phyloP scores from a whole-genome alignment of 2,329 filamentous ascomycete genomes.

The Sordariomycetes sp. region DNA sequence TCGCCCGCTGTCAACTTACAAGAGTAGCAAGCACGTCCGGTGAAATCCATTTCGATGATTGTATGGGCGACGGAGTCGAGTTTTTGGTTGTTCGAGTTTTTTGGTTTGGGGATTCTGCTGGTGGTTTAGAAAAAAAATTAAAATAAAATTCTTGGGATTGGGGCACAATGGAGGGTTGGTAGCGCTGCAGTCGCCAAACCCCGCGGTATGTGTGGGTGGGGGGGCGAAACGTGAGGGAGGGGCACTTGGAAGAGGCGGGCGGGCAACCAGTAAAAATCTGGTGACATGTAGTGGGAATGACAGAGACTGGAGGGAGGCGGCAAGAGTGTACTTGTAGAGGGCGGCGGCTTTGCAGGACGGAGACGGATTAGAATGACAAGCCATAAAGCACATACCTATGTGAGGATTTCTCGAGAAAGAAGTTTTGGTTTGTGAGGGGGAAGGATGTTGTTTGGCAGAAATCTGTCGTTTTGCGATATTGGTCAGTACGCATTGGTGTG shows the following conservation, averaged over 20 bases:
- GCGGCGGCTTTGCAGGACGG: background rate
- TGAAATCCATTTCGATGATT: slow-evolving; percentile 29
- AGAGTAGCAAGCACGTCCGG: slow-evolving; percentile 39
- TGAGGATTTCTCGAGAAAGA: background rate
- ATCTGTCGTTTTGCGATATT: background rate
- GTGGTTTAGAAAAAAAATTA: slow-evolving; percentile 4
- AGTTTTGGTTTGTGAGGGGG: background rate
- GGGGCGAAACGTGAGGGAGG: background rate
- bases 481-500: background rate
- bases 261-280: background rate
- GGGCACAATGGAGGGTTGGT: background rate
- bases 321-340: background rate
- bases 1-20: slow-evolving; percentile 25
- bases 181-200: background rate
- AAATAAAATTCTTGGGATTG: background rate
- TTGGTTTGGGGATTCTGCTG: background rate
- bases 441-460: background rate
- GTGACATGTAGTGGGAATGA: background rate
- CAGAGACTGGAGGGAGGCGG: background rate
- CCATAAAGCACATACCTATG: background rate
- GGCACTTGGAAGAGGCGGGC: background rate
- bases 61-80: background rate
- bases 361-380: background rate
- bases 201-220: background rate
- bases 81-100: background rate